A percentile compares a stretch with the other conserved stretches of the same genome.
Conservation (phyloP, 805 yeast genomes). For the Debaryomyces prosopidis region DNA sequence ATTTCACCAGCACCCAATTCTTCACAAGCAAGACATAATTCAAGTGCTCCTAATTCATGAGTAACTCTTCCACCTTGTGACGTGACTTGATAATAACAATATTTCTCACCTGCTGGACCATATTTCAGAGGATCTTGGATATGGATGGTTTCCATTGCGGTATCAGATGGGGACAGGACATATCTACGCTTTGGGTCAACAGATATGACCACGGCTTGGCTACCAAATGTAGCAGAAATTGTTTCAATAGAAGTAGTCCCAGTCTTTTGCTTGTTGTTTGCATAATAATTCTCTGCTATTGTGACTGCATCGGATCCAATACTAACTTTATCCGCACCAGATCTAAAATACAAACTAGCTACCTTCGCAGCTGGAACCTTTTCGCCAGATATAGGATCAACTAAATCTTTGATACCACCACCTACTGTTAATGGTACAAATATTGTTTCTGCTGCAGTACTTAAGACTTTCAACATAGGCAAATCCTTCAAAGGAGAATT, state of each 20-base stretch:
- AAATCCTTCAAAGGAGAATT: slow-evolving; percentile 90
- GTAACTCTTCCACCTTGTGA: slow-evolving; percentile 93
- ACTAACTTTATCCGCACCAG: slow-evolving; percentile 98
- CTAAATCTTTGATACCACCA: slow-evolving; percentile 92
- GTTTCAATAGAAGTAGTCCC: slow-evolving; percentile 92
- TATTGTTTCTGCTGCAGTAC: slow-evolving; percentile 79
- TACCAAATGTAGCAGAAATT: slow-evolving; percentile 88
- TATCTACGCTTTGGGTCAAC: slow-evolving; percentile 95
- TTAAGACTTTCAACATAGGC: slow-evolving; percentile 92
- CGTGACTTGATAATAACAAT: slow-evolving; percentile 93
- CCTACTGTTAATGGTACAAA: slow-evolving; percentile 98
- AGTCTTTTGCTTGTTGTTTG: slow-evolving; percentile 52
- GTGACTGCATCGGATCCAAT: slow-evolving; percentile 97
- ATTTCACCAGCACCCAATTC: slow-evolving; percentile 96
- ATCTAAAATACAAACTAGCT: slow-evolving; percentile 86
- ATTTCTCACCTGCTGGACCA: slow-evolving; percentile 89
- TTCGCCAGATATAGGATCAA: slow-evolving; percentile 78
- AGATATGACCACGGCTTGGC: slow-evolving; percentile 95
- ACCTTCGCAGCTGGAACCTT: slow-evolving; percentile 82
- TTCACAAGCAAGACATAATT: slow-evolving; percentile 86
- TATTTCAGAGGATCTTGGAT: slow-evolving; percentile 48
- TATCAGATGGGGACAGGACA: slow-evolving; percentile 59
- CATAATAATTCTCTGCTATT: slow-evolving; percentile 83
- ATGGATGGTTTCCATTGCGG: slow-evolving; percentile 62
- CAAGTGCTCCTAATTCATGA: slow-evolving; percentile 86